Evolutionary conservation across 2,329 filamentous ascomycete genomes (phyloP), one percentile per base, ranked within the genome.

Genomic region (Atkinsonella hypoxylon): DNA sequence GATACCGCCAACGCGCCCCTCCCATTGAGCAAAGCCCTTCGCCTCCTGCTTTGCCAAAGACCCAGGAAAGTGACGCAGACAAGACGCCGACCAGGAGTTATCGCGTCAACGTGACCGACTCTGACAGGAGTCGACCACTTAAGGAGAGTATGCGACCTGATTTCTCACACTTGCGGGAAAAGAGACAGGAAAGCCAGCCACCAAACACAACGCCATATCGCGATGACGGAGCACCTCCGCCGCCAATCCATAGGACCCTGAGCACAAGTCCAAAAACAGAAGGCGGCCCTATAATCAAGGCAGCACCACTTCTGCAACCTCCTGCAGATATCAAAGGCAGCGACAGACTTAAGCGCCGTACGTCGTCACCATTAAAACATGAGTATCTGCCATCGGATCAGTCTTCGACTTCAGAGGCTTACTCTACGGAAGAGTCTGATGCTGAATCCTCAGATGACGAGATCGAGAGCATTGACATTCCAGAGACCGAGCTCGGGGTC

Each of bases 311-410:
- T 48, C 57, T 53, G 53, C 57, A 53, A 50, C 57, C 51, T 11
- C 57, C 46, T 2, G 55, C 53, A 74, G 82, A 70, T 58, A 65
- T 58, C 63, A 68, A 63, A 59, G 65, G 59, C 57, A 64, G 64
- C 32, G 61, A 59, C 56, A 74, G 65, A 65, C 56, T 79, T 20
- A 79, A 84, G 61, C 81, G 90, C 43, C 81, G 89, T 17, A 85
- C 82, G 1, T 97, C 93, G 0, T 98, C 93, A 1, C 93, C 93
- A 0, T 73, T 98, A 47, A 98, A 98, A 70, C 91, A 97, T 63
- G 91, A 98, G 68, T 98, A 96, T 60, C 84, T 90, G 55, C 91
- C 91, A 13, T 97, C 93, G 1, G 79, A 83, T 47, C 67, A 74
- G 45, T 81, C 78, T 0, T 82, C 79, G 0, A 70, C 80, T 41